Evolutionary conservation across 2,329 filamentous ascomycete species (phyloP).

Genomic region (Aspergillus tubingensis): DNA sequence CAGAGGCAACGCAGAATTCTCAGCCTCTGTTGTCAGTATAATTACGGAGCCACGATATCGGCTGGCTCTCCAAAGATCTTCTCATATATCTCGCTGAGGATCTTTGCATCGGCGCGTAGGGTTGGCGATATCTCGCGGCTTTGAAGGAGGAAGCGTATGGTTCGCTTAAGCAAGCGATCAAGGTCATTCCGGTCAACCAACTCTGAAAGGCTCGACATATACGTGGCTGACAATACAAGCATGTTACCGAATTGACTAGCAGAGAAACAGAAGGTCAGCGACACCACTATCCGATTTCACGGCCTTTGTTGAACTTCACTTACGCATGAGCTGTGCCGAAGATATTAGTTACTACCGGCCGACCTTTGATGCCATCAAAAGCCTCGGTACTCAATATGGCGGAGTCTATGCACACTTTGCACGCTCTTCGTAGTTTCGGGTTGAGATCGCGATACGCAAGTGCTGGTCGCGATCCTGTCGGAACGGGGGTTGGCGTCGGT

Average conservation of each 20-base stretch:
- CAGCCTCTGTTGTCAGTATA: background rate
- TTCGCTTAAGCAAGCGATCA: slow-evolving; percentile 65
- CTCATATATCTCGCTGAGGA: slow-evolving; percentile 60
- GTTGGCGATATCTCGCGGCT: slow-evolving; percentile 74
- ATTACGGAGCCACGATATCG: background rate
- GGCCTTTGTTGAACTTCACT: slow-evolving; percentile 40
- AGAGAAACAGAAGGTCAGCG: slow-evolving; percentile 27
- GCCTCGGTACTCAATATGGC: slow-evolving; percentile 83
- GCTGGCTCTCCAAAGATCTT: slow-evolving; percentile 45
- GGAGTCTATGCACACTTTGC: slow-evolving; percentile 66
- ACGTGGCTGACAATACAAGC: slow-evolving; percentile 82
- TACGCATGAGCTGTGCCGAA: slow-evolving; percentile 96
- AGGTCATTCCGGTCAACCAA: slow-evolving; percentile 62
- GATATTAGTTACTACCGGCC: slow-evolving; percentile 89
- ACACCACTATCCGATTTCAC: background rate
- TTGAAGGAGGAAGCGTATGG: slow-evolving; percentile 72
- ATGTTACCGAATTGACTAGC: slow-evolving; percentile 94
- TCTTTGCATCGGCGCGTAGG: slow-evolving; percentile 70
- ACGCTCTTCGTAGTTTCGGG: slow-evolving; percentile 56
- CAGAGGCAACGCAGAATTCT: background rate
- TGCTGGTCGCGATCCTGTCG: background rate
- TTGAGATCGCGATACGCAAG: slow-evolving; percentile 31
- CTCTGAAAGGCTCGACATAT: slow-evolving; percentile 63
- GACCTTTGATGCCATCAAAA: slow-evolving; percentile 65
- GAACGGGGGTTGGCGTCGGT: slow-evolving; percentile 2